A percentile compares a stretch with the other conserved stretches of the same genome.
Conservation (phyloP, 805 yeast species). For the Tetrapisispora namnaoensis region DNA sequence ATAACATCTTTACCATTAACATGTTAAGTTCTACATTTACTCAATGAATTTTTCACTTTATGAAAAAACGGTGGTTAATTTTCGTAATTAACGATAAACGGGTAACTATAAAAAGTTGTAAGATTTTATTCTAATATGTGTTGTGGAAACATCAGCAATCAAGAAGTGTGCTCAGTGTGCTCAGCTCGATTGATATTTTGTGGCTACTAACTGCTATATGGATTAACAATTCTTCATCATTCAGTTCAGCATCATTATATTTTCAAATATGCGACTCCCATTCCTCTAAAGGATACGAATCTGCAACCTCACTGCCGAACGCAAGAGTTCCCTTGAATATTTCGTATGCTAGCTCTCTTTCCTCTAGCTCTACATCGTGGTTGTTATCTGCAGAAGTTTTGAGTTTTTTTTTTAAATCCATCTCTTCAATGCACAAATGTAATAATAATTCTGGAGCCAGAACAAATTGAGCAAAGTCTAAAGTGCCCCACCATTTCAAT, state of each 20-base stretch:
- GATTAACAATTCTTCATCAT: too few species aligned
- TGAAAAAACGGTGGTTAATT: neutral
- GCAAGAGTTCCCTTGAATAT: constrained; percentile 39
- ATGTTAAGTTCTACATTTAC: neutral
- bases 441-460: constrained; percentile 54
- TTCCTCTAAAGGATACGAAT: constrained; percentile 20
- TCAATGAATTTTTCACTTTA: constrained; percentile 1
- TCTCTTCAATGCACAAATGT: constrained; percentile 41
- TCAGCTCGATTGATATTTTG: too few species aligned
- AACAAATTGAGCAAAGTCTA: constrained; percentile 47
- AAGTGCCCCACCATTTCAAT: constrained; percentile 50
- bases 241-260: too few species aligned
- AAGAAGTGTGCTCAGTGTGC: too few species aligned
- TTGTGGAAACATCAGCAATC: too few species aligned
- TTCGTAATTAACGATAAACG: neutral
- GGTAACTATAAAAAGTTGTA: neutral
- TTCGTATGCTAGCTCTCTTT: constrained; percentile 37
- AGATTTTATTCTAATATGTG: too few species aligned
- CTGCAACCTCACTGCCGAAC: constrained; percentile 34
- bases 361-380: constrained; percentile 2
- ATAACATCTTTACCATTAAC: neutral
- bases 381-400: neutral
- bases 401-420: constrained; percentile 10
- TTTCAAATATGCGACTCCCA: constrained; percentile 14
- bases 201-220: too few species aligned